phyloP scores from a whole-genome alignment of 257 asterid species.

The Ajuga chamaepitys region DNA sequence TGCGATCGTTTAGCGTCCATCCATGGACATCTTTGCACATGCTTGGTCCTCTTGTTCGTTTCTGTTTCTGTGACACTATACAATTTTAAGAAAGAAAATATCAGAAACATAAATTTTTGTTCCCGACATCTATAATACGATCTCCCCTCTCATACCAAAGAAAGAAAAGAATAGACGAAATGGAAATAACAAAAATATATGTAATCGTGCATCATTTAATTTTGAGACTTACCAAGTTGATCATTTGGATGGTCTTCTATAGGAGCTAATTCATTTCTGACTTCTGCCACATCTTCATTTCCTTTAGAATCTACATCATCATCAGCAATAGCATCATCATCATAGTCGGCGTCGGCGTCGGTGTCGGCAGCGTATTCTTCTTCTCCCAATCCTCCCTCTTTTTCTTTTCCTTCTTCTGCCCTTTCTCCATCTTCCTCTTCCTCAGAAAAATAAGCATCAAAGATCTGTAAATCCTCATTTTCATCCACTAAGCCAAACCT shows the following conservation, averaged over 20 bases:
- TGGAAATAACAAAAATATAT: no score
- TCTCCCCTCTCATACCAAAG: no score
- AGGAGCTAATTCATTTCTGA: background rate
- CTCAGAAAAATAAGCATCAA: background rate
- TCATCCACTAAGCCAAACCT: background rate
- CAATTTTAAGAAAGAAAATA: background rate
- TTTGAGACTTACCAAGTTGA: background rate
- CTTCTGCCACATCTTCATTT: background rate
- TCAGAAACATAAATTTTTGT: no score
- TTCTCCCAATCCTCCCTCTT: no score
- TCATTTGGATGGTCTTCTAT: background rate
- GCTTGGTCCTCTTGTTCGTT: background rate
- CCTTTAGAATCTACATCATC: no score
- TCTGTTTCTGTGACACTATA: background rate
- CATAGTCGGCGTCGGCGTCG: no score
- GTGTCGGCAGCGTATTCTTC: no score
- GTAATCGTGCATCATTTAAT: background rate
- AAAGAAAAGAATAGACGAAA: background rate
- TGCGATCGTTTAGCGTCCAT: background rate
- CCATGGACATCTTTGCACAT: background rate
- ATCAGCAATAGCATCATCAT: no score
- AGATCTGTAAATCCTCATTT: background rate
- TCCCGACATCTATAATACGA: no score
- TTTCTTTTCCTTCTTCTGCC: no score
- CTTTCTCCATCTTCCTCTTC: background rate